Evolutionary conservation across 169 alveolate species (phyloP), one percentile per base, ranked within the genome.

Genomic region (Plasmodium relictum): DNA sequence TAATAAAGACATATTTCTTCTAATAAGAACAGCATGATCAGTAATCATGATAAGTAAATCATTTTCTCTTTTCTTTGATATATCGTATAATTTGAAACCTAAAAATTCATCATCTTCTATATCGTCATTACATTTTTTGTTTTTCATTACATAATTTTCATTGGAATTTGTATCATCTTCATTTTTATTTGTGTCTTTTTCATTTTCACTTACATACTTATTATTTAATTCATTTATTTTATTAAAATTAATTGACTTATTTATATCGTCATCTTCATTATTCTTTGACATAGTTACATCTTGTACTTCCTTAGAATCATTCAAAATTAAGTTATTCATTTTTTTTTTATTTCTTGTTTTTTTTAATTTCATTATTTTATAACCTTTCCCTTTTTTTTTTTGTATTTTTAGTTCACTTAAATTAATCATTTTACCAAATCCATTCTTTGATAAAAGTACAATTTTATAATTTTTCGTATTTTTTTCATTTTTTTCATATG

Each of bases 11-110:
- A 83, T 70, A 83, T 83, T 83, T 83, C 68, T 83, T 16, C 91
- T 71, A 24, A 83, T 83, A 56, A 83, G 91, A 20, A 83, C 86
- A 41, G 91, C 91, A 83, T 83, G 85, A 39, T 83, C 91, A 6
- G 85, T 83, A 31, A 83, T 83, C 91, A 83, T 83, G 31, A 83
- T 52, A 37, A 83, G 85, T 44, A 68, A 68, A 48, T 83, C 91
- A 39, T 62, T 83, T 71, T 83, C 91, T 7, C 68, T 83, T 52
- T 69, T 68, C 48, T 68, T 83, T 56, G 59, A 54, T 39, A 42
- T 70, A 44, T 83, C 91, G 20, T 83, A 83, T 37, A 83, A 39
- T 69, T 83, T 83, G 9, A 83, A 83, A 10, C 91, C 85, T 44
- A 83, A 65, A 24, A 83, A 83, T 62, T 83, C 91, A 45, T 83